Conservation (phyloP, 148 eudicot genomes). For the Pharnaceum exiguum region DNA sequence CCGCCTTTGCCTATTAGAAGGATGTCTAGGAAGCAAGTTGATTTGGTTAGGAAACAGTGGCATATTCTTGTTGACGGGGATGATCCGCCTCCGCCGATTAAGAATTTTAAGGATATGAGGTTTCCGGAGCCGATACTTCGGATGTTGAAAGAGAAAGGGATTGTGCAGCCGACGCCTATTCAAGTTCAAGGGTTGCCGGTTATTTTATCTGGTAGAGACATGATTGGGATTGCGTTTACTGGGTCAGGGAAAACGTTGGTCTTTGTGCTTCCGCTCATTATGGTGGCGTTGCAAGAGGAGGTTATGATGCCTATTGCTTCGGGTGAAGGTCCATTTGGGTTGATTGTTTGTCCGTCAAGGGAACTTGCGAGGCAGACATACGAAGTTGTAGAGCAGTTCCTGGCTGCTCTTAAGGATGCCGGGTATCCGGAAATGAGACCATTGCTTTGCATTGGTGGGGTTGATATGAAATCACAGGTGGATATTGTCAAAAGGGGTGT, state of each 20-base stretch:
- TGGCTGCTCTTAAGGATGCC: constrained; percentile 42
- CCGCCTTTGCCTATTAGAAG: constrained; percentile 55
- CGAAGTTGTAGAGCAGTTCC: constrained; percentile 70
- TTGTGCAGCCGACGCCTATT: constrained; percentile 77
- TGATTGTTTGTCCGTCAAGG: constrained; percentile 81
- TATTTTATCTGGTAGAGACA: constrained; percentile 73
- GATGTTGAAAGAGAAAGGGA: constrained; percentile 55
- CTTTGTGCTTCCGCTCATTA: constrained; percentile 74
- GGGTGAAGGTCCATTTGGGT: constrained; percentile 87
- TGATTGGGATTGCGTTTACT: constrained; percentile 89
- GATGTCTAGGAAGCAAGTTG: constrained; percentile 57
- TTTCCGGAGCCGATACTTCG: constrained; percentile 65
- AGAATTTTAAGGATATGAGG: constrained; percentile 76
- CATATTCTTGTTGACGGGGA: constrained; percentile 50
- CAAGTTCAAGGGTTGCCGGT: constrained; percentile 90
- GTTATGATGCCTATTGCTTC: constrained; percentile 75
- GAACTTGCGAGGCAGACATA: constrained; percentile 88
- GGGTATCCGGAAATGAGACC: constrained; percentile 79
- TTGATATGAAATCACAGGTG: constrained; percentile 71
- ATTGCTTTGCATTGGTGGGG: constrained; percentile 84
- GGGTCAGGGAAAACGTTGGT: constrained; percentile 90
- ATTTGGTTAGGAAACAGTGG: constrained; percentile 65
- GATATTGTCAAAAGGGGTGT: constrained; percentile 78
- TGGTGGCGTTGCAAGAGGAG: constrained; percentile 88
- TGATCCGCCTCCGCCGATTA: constrained; percentile 92